Evolutionary conservation across 305 asterid genomes (phyloP), one percentile per base, ranked within the genome.

Genomic region (Plantago lanceolata): DNA sequence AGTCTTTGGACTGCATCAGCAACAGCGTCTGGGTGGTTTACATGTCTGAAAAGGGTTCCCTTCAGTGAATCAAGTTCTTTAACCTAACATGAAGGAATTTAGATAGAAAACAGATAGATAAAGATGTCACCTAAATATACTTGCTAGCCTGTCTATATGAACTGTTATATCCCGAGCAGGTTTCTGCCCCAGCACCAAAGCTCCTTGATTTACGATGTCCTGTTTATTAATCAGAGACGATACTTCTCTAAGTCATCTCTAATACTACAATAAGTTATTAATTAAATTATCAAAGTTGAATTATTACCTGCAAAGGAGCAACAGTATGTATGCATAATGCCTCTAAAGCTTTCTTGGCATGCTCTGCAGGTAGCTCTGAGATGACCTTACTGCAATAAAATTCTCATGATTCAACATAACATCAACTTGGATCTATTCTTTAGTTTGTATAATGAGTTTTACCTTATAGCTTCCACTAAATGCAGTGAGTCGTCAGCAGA

Each of bases 381-480:
- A 88, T 79, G 72, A 94, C 95, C 89, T 88, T 86, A 70, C 97
- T 94, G 87, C 79, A 72, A 68, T 37, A 75, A 59, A 73, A 73
- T 64, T 52, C 67, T 58, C 52, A 73, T 37, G 75, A 70, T 75
- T 76, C 71, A 77, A 68, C 19, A 76, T 19, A 66, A 47, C 57
- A 74, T 64, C 63, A 61, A 59, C 68, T 65, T 49, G 65, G 53
- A 59, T 49, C 61, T 12, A 29, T 47, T 64, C 28, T 51, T 50
- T 69, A 65, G 60, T 59, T 63, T 70, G 33, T 12, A 60, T 44
- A 70, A 59, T 64, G 60, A 60, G 45, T 45, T 70, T 61, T 83
- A 94, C 99, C 99, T 94, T 71, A 94, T 74, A 68, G 99, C 99
- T 81, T 90, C 99, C 45, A 88, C 97, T 19, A 94, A 79, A 82